These are phyloP conservation scores for Pseudocercospora fijiensis DNA, from an alignment of 2,329 filamentous ascomycete genomes.

Conservation along the genomic window DNA sequence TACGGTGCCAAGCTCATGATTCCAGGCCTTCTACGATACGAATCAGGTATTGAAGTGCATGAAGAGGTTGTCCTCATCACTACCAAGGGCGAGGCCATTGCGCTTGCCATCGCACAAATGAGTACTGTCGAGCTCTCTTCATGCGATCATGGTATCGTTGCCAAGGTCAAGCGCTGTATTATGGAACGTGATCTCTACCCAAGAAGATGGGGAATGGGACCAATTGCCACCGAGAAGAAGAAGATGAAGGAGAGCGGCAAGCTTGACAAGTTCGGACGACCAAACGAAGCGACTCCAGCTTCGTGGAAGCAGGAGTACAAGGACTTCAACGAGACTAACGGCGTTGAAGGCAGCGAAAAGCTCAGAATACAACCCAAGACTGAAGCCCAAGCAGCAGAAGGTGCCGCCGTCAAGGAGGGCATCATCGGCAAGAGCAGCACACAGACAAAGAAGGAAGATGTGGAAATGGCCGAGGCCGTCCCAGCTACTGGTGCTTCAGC, in stretches of 20 bases:
- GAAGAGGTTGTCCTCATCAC: conserved; percentile 98
- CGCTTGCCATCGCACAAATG: conserved; percentile 95
- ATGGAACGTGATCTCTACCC: conserved; percentile 99
- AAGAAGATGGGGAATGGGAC: conserved; percentile 91
- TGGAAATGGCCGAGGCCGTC: conserved; percentile 39
- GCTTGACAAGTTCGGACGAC: conserved; percentile 92
- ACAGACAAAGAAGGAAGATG: conserved; percentile 42
- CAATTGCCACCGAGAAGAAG: conserved; percentile 95
- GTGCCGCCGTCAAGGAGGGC: conserved; percentile 22
- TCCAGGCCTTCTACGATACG: conserved; percentile 89
- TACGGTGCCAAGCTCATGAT: conserved; percentile 99
- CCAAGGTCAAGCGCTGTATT: conserved; percentile 98
- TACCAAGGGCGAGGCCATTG: conserved; percentile 98
- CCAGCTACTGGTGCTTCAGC: conserved; percentile 31
- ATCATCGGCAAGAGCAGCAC: conserved; percentile 34
- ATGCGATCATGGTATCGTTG: conserved; percentile 95
- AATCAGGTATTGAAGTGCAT: conserved; percentile 85
- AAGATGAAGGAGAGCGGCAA: conserved; percentile 98
- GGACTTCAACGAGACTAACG: conserved; percentile 67
- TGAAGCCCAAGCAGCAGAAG: conserved; percentile 27
- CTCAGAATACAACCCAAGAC: conserved; percentile 18
- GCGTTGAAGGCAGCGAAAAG: conserved; percentile 28
- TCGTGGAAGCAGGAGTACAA: conserved; percentile 93
- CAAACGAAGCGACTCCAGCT: conserved; percentile 88
- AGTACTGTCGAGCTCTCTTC: conserved; percentile 95